These are phyloP conservation scores for Penicillium nucicola DNA, from an alignment of 495 filamentous ascomycete species.

Conservation along the genomic window DNA sequence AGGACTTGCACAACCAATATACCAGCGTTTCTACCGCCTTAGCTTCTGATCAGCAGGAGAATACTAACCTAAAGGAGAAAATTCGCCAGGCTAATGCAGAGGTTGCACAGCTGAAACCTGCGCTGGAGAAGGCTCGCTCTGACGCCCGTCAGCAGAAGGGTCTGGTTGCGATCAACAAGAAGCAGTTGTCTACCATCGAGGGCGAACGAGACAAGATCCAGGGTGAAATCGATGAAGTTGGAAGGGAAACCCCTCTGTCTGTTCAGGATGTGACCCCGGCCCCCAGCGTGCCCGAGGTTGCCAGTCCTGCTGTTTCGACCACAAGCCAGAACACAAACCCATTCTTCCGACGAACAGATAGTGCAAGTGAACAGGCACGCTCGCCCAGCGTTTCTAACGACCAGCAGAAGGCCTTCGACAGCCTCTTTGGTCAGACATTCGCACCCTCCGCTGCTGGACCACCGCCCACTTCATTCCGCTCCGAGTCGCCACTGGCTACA, in stretches of 20 bases:
- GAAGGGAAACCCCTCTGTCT: constrained; percentile 47
- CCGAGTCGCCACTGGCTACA: constrained; percentile 45
- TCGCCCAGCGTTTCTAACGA: constrained; percentile 42
- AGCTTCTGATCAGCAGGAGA: constrained; percentile 86
- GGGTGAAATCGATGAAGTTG: constrained; percentile 66
- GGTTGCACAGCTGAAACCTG: constrained; percentile 76
- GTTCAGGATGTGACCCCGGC: constrained; percentile 38
- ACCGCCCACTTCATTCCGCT: constrained; percentile 64
- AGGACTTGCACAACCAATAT: constrained; percentile 83
- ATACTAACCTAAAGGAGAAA: constrained; percentile 77
- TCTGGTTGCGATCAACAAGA: constrained; percentile 94
- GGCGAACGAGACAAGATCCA: constrained; percentile 81
- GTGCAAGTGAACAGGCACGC: constrained; percentile 55
- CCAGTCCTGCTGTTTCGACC: constrained; percentile 70
- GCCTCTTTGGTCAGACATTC: constrained; percentile 80
- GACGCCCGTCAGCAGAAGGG: constrained; percentile 94
- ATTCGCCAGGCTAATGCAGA: constrained; percentile 80
- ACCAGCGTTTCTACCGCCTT: constrained; percentile 69
- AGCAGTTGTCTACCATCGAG: constrained; percentile 88
- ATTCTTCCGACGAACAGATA: constrained; percentile 76
- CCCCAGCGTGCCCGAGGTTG: constrained; percentile 38
- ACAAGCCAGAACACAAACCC: constrained; percentile 80
- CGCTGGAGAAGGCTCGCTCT: constrained; percentile 84
- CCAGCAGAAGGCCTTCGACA: constrained; percentile 76
- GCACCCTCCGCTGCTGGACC: constrained; percentile 42